A percentile compares a stretch with the other conserved stretches of the same genome.
phyloP scores from a whole-genome alignment of 768 basidiomycete genomes.

The Pisolithus sp. region DNA sequence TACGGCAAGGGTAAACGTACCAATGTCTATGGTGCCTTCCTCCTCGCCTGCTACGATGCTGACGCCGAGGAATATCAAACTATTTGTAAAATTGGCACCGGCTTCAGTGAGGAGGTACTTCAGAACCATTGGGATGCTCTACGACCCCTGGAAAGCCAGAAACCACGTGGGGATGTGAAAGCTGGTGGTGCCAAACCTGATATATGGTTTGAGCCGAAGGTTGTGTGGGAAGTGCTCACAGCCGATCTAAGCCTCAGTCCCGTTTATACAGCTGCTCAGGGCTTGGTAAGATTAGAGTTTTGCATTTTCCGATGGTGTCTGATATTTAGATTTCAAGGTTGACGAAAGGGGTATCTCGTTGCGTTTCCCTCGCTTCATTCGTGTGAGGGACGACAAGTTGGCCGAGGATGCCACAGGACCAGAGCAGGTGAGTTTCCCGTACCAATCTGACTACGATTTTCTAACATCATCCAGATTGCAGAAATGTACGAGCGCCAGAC shows the following conservation, averaged over 20 bases:
- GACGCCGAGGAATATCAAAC: constrained; percentile 95
- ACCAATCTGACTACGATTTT: neutral
- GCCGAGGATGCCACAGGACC: constrained; percentile 90
- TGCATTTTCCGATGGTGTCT: constrained; percentile 1
- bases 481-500: constrained; percentile 93
- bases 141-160: constrained; percentile 66
- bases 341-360: constrained; percentile 92
- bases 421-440: constrained; percentile 62
- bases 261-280: constrained; percentile 91
- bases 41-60: constrained; percentile 93
- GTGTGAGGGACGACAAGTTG: constrained; percentile 87
- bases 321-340: constrained; percentile 37
- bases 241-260: constrained; percentile 97
- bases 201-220: constrained; percentile 94
- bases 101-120: constrained; percentile 90
- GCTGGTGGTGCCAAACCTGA: constrained; percentile 93
- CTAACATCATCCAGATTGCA: constrained; percentile 51
- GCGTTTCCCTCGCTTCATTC: constrained; percentile 92
- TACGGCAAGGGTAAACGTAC: constrained; percentile 98
- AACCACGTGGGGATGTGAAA: constrained; percentile 77
- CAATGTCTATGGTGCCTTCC: constrained; percentile 95
- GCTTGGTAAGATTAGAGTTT: constrained; percentile 49
- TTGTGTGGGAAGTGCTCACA: constrained; percentile 97
- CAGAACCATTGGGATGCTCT: constrained; percentile 76
- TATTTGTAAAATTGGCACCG: constrained; percentile 98